Conservation (phyloP, 352 stramenopile genomes). For the Hyaloperonospora arabidopsidis region DNA sequence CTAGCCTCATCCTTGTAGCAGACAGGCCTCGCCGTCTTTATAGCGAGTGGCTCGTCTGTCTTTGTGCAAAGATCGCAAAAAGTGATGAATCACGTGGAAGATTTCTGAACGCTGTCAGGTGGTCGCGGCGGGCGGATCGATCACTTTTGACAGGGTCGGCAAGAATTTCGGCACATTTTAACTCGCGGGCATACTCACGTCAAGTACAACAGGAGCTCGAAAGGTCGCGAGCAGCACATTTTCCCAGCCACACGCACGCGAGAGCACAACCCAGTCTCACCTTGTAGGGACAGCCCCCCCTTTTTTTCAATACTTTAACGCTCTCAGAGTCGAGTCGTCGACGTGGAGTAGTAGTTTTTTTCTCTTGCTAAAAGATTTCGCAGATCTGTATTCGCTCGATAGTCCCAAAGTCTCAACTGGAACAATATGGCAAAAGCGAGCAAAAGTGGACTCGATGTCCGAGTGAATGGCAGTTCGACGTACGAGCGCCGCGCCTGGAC, state of each 20-base stretch:
- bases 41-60: constrained; percentile 1
- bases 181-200: no score
- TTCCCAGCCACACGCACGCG: no score
- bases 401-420: not conserved
- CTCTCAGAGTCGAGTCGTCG: not conserved
- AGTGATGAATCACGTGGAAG: not conserved
- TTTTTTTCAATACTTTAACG: no score
- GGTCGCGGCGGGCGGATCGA: not conserved
- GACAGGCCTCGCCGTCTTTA: not conserved
- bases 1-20: no score
- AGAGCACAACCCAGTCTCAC: no score
- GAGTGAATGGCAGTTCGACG: constrained; percentile 36
- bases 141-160: not conserved
- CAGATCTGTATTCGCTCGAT: constrained; percentile 21
- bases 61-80: constrained; percentile 2
- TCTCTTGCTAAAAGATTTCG: constrained; percentile 18
- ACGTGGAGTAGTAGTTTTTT: constrained; percentile 13
- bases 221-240: no score
- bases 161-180: not conserved
- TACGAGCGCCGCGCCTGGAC: constrained; percentile 83
- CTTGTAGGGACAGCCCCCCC: no score
- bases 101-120: not conserved
- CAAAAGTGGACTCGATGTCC: constrained; percentile 39
- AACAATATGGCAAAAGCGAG: constrained; percentile 50
- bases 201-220: no score